Evolutionary conservation across 2,329 filamentous ascomycete species (phyloP), one percentile per base, ranked within the genome.

Genomic region (Penicillium fuscoglaucum): DNA sequence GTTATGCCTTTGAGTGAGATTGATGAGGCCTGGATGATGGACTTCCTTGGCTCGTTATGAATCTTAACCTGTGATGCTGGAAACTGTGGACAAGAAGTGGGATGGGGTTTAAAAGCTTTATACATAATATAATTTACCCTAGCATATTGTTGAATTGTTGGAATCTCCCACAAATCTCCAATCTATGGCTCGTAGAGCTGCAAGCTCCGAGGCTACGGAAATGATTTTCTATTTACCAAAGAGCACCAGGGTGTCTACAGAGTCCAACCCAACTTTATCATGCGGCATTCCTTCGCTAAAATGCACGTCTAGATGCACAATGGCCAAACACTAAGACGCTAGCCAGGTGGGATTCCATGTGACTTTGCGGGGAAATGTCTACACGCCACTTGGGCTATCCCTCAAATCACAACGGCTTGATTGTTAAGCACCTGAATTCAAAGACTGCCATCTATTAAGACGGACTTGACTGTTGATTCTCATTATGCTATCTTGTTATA

Each of bases 11-110:
- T 63, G n/a, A 54, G 26, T 52, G 61, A 44, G 6, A 56, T 68
- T 49, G 66, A 67, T 39, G 66, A 67, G 51, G 49, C 53, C 17
- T 68, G 63, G 64, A 67, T 68, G 64, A 53, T 66, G 60, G 64
- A 68, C 6, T 55, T 68, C 6, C 61, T 68, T 51, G 63, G 64
- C 8, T 53, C 64, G 3, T 44, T 63, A 43, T 65, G 57, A 65
- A 35, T 43, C 31, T 53, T 13, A 10, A 19, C 9, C 19, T 24
- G n/a, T 29, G 39, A 28, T 19, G 12, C 10, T 31, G n/a, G 37
- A n/a, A 35, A 19, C 13, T 13, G 3, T 35, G 24, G 3, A 3
- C 15, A 51, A 24, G 5, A 12, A 26, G 4, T 28, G n/a, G 31
- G 24, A 29, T 17, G 15, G n/a, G 12, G 9, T 6, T 10, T 8